A percentile compares a stretch with the other conserved stretches of the same genome.
Evolutionary conservation across 2,329 filamentous ascomycete species (phyloP).

Genomic region (Arthrobotrys conoides): DNA sequence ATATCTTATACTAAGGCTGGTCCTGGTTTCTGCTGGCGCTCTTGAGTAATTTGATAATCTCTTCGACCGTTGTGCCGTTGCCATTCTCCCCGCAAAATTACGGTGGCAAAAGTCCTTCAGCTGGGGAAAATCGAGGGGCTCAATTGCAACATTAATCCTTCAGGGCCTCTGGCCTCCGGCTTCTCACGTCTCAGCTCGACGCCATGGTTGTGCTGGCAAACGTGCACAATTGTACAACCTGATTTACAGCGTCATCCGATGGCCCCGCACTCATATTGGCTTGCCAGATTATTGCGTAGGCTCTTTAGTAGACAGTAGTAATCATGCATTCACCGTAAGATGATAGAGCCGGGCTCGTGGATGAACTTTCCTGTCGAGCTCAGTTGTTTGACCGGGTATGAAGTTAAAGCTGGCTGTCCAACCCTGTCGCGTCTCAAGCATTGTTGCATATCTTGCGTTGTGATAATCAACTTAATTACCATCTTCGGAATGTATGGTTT

Average conservation of each 20-base stretch:
- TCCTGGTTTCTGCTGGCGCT: slow-evolving; percentile 18
- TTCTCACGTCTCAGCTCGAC: slow-evolving; percentile 5
- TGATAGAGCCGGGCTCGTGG: neutral
- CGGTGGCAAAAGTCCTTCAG: slow-evolving; percentile 18
- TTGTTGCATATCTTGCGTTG: slow-evolving; percentile 45
- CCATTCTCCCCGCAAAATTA: slow-evolving; percentile 24
- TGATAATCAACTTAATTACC: neutral
- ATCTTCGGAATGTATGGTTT: slow-evolving; percentile 3
- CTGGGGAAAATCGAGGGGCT: slow-evolving; percentile 22
- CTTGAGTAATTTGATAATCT: slow-evolving; percentile 13
- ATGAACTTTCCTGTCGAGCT: neutral
- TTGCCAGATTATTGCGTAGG: neutral
- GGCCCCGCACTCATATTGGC: neutral
- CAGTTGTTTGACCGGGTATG: neutral
- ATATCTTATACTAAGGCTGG: slow-evolving; percentile 8
- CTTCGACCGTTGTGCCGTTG: slow-evolving; percentile 2
- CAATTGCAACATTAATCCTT: neutral
- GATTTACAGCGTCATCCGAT: slow-evolving; percentile 14
- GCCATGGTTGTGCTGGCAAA: neutral
- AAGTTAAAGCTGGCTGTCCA: too few species aligned
- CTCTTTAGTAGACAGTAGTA: neutral
- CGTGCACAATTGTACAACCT: neutral
- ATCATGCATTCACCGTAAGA: neutral
- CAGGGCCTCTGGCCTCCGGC: neutral
- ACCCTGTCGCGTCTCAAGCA: too few species aligned